Percentiles rank a stretch among this genome's conserved stretches.
Evolutionary conservation across 208 protist genomes (phyloP).

Genomic region (Leishmania martiniquensis): DNA sequence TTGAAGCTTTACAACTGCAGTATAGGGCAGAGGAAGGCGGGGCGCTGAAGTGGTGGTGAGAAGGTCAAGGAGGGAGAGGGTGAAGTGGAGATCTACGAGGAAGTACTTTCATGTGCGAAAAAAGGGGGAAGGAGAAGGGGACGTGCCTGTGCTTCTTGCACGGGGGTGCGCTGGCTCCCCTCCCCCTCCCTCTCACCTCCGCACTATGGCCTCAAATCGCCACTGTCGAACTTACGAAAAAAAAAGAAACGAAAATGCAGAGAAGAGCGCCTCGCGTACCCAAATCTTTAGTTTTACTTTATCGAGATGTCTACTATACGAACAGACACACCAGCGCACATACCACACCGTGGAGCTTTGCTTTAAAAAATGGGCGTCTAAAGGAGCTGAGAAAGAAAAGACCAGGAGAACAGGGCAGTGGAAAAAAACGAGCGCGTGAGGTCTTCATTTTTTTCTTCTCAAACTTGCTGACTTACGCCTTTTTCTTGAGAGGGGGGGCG

Average conservation of each 20-base stretch:
- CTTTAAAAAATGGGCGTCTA: too few species aligned
- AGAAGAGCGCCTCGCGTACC: not conserved
- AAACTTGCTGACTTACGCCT: not conserved
- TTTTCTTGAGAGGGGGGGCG: not conserved
- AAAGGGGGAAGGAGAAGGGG: not conserved
- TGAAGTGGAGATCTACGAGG: not conserved
- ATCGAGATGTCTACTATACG: constrained; percentile 11
- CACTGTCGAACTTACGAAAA: too few species aligned
- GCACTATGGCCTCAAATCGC: not conserved
- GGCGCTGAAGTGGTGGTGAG: not conserved
- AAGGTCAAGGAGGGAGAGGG: not conserved
- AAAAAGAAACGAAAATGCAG: too few species aligned
- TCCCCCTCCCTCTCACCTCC: not conserved
- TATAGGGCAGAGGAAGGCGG: not conserved
- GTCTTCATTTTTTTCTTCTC: not conserved
- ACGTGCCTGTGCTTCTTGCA: not conserved
- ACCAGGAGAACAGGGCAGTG: not conserved
- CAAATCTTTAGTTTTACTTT: not conserved
- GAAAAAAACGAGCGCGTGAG: not conserved
- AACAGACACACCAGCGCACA: not conserved
- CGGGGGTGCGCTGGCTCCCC: not conserved
- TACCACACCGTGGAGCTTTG: too few species aligned
- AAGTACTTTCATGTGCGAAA: not conserved
- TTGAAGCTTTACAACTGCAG: not conserved
- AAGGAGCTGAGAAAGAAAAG: too few species aligned